phyloP scores from a whole-genome alignment of 176 grass and related monocot genomes.

The Oryza coarctata region DNA sequence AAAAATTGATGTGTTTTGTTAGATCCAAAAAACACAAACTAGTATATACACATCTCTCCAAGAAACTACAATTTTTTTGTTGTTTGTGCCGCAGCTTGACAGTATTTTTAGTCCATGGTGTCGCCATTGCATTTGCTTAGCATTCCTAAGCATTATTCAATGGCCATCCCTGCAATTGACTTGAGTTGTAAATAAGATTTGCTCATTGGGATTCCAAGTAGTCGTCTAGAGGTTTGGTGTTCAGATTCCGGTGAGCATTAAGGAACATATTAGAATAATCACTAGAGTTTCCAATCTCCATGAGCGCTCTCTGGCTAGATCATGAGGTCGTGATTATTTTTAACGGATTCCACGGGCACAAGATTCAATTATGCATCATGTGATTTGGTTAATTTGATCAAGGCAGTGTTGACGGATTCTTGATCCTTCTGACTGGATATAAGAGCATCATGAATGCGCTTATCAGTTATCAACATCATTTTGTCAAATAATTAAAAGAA shows the following conservation, averaged over 20 bases:
- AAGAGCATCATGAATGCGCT: not conserved
- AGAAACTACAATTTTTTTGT: not conserved
- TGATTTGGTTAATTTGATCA: not conserved
- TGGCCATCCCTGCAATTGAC: conserved; percentile 25
- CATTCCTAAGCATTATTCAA: conserved; percentile 29
- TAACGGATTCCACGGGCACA: not conserved
- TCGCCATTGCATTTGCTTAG: not conserved
- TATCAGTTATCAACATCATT: not conserved
- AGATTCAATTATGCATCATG: not conserved
- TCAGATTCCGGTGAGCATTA: conserved; percentile 33
- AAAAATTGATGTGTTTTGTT: not conserved
- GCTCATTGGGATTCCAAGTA: conserved; percentile 36
- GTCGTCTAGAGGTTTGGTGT: conserved; percentile 23
- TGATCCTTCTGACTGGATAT: conserved; percentile 33
- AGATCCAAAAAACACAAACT: conserved; percentile 23
- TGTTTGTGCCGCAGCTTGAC: conserved; percentile 27
- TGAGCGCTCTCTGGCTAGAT: not conserved
- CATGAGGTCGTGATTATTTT: not conserved
- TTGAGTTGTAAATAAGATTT: conserved; percentile 32
- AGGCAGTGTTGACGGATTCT: not conserved
- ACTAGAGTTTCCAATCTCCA: conserved; percentile 4
- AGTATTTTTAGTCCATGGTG: not conserved
- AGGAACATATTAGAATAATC: not conserved
- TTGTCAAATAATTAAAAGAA: not conserved
- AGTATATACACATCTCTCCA: not conserved